Conservation (phyloP, 805 yeast species). For the Lipomyces sp. region DNA sequence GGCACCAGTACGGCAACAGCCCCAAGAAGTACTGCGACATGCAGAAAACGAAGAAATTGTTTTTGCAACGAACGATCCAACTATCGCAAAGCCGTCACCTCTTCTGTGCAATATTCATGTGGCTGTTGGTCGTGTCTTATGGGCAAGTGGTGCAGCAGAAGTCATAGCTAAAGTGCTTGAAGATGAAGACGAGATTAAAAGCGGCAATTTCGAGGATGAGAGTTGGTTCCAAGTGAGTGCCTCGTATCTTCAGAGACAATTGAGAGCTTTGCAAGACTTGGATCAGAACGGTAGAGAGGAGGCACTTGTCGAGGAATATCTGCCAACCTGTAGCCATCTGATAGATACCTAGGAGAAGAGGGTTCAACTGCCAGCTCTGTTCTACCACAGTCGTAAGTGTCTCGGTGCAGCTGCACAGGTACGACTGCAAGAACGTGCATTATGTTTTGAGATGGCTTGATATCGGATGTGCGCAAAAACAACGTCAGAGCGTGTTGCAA, state of each 20-base stretch:
- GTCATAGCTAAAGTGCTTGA: not conserved
- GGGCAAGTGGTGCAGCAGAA: not conserved
- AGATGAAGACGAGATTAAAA: not conserved
- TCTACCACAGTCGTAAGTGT: no score
- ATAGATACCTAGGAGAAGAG: no score
- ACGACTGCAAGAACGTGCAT: no score
- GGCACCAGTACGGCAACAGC: not conserved
- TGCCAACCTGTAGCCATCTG: no score
- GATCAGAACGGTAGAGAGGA: no score
- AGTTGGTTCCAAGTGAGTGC: conserved; percentile 5
- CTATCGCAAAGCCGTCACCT: not conserved
- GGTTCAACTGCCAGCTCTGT: no score
- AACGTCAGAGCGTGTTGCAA: no score
- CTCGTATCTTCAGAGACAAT: conserved; percentile 1
- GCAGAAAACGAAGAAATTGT: not conserved
- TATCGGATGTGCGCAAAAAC: no score
- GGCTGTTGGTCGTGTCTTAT: conserved; percentile 5
- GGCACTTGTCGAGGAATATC: no score
- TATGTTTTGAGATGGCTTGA: no score
- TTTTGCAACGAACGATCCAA: not conserved
- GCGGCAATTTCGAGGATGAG: not conserved
- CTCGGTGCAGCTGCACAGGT: no score
- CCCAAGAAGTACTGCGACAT: not conserved
- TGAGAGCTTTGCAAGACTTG: conserved; percentile 1
- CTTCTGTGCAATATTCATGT: not conserved